Conservation (phyloP, 164 flowering plant species). For the Paratinospora sagittata region DNA sequence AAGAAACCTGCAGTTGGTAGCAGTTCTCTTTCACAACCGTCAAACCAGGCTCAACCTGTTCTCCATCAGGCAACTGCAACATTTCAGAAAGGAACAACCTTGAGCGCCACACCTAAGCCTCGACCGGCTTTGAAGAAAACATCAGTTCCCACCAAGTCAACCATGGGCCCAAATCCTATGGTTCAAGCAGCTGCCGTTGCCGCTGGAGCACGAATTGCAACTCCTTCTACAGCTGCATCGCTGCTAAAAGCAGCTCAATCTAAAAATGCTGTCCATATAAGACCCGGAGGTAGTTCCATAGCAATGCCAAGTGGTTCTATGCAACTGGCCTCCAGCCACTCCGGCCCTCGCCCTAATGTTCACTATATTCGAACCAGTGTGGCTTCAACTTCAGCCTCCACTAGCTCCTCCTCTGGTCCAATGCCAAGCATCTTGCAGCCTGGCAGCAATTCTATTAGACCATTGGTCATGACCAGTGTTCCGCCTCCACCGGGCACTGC, state of each 20-base stretch:
- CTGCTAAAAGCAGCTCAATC: slow-evolving; percentile 59
- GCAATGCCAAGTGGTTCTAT: slow-evolving; percentile 24
- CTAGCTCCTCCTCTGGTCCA: slow-evolving; percentile 20
- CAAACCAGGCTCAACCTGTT: slow-evolving; percentile 24
- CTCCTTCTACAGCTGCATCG: slow-evolving; percentile 61
- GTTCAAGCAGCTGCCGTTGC: slow-evolving; percentile 86
- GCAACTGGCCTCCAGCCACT: slow-evolving; percentile 20
- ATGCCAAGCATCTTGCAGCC: neutral
- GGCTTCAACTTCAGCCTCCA: slow-evolving; percentile 16
- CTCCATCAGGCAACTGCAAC: too few species aligned
- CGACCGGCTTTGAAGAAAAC: slow-evolving; percentile 21
- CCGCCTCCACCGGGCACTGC: slow-evolving; percentile 12
- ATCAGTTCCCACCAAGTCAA: slow-evolving; percentile 23
- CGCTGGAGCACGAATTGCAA: slow-evolving; percentile 83
- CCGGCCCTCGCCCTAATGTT: slow-evolving; percentile 35
- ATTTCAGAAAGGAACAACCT: slow-evolving; percentile 18
- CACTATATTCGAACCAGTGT: slow-evolving; percentile 37
- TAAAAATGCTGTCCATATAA: slow-evolving; percentile 56
- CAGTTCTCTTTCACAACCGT: neutral
- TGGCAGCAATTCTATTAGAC: slow-evolving; percentile 9
- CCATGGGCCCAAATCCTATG: slow-evolving; percentile 32
- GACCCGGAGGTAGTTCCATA: slow-evolving; percentile 40
- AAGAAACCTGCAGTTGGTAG: neutral
- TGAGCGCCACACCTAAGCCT: slow-evolving; percentile 20
- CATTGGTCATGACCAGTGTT: slow-evolving; percentile 7